phyloP scores from a whole-genome alignment of 306 rosid genomes.

The Fagus sylvatica region DNA sequence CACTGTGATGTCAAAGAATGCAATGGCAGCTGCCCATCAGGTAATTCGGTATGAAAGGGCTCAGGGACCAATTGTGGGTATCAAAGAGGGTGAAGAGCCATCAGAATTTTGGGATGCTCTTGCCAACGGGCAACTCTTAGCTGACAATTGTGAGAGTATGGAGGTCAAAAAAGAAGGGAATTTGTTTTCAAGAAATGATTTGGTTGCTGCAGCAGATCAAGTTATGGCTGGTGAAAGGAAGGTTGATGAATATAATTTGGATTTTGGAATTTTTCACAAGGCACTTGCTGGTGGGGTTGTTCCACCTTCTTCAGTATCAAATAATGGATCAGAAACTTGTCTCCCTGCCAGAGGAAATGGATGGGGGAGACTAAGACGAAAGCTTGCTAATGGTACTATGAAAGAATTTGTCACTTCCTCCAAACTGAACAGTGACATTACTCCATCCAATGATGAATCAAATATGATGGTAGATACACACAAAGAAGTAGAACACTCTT shows the following conservation, averaged over 20 bases:
- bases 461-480: constrained; percentile 28
- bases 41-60: constrained; percentile 78
- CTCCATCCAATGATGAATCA: constrained; percentile 29
- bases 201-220: constrained; percentile 27
- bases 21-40: constrained; percentile 67
- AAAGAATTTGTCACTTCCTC: constrained; percentile 58
- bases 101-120: constrained; percentile 76
- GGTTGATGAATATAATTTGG: constrained; percentile 71
- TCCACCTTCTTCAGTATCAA: constrained; percentile 68
- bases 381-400: constrained; percentile 54
- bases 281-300: constrained; percentile 92
- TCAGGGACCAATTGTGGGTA: constrained; percentile 43
- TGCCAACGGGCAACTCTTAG: constrained; percentile 34
- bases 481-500: constrained; percentile 36
- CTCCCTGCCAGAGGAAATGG: constrained; percentile 81
- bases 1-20: constrained; percentile 56
- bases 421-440: constrained; percentile 38
- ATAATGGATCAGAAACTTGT: constrained; percentile 69
- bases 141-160: constrained; percentile 34
- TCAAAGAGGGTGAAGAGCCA: constrained; percentile 77
- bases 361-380: constrained; percentile 73
- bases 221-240: constrained; percentile 39
- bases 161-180: constrained; percentile 31
- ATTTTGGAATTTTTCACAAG: constrained; percentile 74
- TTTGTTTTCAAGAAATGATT: constrained; percentile 26